These are phyloP conservation scores for Dactylellina parvicollis DNA, from an alignment of 2,329 filamentous ascomycete species.

Conservation along the genomic window DNA sequence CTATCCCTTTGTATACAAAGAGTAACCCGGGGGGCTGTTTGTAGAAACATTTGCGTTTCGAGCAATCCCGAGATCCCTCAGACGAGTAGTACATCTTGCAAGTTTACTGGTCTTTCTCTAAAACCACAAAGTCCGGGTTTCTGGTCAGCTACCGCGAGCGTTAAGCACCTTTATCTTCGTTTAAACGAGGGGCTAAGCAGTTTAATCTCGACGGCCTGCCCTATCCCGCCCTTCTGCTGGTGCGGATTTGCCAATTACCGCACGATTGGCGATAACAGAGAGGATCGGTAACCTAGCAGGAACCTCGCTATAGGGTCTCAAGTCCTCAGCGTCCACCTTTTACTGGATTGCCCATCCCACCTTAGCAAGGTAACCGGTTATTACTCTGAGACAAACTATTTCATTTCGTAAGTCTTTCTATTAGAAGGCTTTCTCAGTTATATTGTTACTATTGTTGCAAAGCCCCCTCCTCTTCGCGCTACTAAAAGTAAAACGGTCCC, in stretches of 20 bases:
- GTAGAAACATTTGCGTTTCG: slow-evolving; percentile 53
- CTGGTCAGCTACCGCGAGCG: slow-evolving; percentile 35
- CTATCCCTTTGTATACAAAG: slow-evolving; percentile 49
- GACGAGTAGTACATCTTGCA: slow-evolving; percentile 47
- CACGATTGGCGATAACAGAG: slow-evolving; percentile 54
- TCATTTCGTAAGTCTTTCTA: slow-evolving; percentile 53
- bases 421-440: slow-evolving; percentile 37
- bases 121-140: slow-evolving; percentile 37
- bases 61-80: slow-evolving; percentile 46
- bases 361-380: slow-evolving; percentile 51
- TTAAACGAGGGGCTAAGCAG: slow-evolving; percentile 52
- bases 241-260: slow-evolving; percentile 50
- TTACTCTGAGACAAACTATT: slow-evolving; percentile 54
- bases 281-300: slow-evolving; percentile 43
- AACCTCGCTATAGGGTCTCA: slow-evolving; percentile 48
- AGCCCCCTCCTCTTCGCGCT: slow-evolving; percentile 51
- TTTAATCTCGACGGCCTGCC: slow-evolving; percentile 52
- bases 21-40: slow-evolving; percentile 35
- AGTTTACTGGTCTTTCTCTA: slow-evolving; percentile 46
- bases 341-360: slow-evolving; percentile 53
- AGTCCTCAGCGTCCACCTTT: slow-evolving; percentile 34
- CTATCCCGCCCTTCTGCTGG: slow-evolving; percentile 48
- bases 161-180: slow-evolving; percentile 50
- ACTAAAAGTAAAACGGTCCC: slow-evolving; percentile 50
- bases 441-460: slow-evolving; percentile 50